A percentile compares a stretch with the other conserved stretches of the same genome.
Conservation (phyloP, 1,284 basidiomycete genomes). For the Sporisorium iseilematis-ciliati region DNA sequence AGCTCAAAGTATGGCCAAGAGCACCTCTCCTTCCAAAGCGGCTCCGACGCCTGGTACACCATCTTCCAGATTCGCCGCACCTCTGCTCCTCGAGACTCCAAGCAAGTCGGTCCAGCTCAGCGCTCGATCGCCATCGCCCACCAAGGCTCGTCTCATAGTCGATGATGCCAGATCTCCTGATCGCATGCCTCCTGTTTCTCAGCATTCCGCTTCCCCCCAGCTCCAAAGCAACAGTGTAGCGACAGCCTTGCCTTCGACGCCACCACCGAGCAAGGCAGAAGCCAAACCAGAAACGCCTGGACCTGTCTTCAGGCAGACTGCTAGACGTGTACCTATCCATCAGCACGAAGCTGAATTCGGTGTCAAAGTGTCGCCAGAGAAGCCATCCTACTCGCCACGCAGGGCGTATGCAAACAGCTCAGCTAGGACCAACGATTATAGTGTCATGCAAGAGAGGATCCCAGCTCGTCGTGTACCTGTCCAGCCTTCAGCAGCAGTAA, state of each 20-base stretch:
- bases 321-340: conserved; percentile 43
- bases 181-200: background rate
- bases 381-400: conserved; percentile 36
- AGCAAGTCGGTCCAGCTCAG: background rate
- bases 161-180: background rate
- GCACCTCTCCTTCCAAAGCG: conserved; percentile 5
- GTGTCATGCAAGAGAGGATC: conserved; percentile 29
- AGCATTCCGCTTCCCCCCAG: conserved; percentile 6
- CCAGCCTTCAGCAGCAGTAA: conserved; percentile 10
- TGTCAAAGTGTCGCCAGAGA: conserved; percentile 46
- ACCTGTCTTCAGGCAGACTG: conserved; percentile 45
- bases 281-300: conserved; percentile 30
- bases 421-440: conserved; percentile 27
- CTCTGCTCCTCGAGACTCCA: conserved; percentile 5
- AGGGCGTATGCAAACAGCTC: conserved; percentile 40
- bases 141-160: background rate
- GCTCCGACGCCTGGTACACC: conserved; percentile 14
- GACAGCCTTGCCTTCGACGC: conserved; percentile 12
- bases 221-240: background rate
- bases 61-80: conserved; percentile 24
- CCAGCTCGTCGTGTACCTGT: conserved; percentile 42
- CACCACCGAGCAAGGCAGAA: background rate
- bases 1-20: background rate
- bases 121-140: conserved; percentile 12
- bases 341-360: conserved; percentile 54